A percentile compares a stretch with the other conserved stretches of the same genome.
Conservation (phyloP, 371 early-diverging fungal genomes). For the Mucor lusitanicus region DNA sequence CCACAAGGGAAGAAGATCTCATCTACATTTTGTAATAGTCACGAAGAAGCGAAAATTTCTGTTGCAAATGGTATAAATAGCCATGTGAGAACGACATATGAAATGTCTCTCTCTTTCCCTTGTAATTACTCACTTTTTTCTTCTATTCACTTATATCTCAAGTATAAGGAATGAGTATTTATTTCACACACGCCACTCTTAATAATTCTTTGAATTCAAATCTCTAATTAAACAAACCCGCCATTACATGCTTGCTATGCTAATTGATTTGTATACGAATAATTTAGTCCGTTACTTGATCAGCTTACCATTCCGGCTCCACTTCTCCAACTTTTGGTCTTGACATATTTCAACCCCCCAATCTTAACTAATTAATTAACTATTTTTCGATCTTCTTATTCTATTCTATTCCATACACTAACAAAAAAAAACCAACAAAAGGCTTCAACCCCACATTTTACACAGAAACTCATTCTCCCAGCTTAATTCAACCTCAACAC, state of each 20-base stretch:
- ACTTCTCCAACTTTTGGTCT: slow-evolving; percentile 54
- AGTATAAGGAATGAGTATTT: slow-evolving; percentile 33
- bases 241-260: slow-evolving; percentile 34
- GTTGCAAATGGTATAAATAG: slow-evolving; percentile 1
- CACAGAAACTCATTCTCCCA: background rate
- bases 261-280: slow-evolving; percentile 36
- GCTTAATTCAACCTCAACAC: background rate
- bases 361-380: slow-evolving; percentile 18
- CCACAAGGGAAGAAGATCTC: slow-evolving; percentile 1
- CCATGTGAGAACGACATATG: slow-evolving; percentile 4
- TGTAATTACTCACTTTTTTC: background rate
- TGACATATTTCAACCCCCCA: slow-evolving; percentile 33
- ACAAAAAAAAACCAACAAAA: slow-evolving; percentile 2
- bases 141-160: slow-evolving; percentile 10
- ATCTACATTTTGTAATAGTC: slow-evolving; percentile 2
- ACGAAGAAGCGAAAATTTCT: slow-evolving; percentile 8
- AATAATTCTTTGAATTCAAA: slow-evolving; percentile 27
- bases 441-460: background rate
- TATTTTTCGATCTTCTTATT: slow-evolving; percentile 4
- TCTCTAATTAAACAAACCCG: slow-evolving; percentile 12
- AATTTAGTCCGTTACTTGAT: slow-evolving; percentile 46
- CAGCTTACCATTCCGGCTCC: slow-evolving; percentile 52
- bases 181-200: slow-evolving; percentile 13
- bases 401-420: background rate
- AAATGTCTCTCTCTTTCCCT: background rate